Evolutionary conservation across 495 filamentous ascomycete species (phyloP), one percentile per base, ranked within the genome.

Genomic region (Mytilinidion resinicola): DNA sequence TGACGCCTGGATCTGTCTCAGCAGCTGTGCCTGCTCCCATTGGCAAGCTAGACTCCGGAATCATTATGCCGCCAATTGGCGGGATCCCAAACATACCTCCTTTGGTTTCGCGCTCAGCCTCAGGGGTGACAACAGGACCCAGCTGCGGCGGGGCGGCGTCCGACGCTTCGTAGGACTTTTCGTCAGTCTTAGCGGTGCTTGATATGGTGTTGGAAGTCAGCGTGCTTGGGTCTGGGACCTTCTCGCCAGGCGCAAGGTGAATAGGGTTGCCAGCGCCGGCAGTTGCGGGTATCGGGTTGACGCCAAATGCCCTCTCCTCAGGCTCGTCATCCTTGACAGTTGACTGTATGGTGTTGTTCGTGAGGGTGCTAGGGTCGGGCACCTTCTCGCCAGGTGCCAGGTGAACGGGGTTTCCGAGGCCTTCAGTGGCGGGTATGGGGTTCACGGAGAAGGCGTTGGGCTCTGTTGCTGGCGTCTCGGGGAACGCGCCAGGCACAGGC

Each of bases 31-130:
- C 56, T 61, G 68, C 63, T 42, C 78, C 79, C 63, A 91, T 87
- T 15, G 88, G 88, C 52, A 95, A 78, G 71, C 88, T 89, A 20
- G 90, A 93, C 73, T 96, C 90, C 9, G 90, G 90, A 61, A 93
- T 92, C 74, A 88, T 72, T 70, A 80, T 85, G 35, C 74, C 77
- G 12, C 78, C 75, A 38, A 85, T 70, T n/a, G 80, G 77, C 14
- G 88, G 85, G 41, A 90, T 72, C 36, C 76, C 73, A 49, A 86
- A 74, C 66, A 85, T 72, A 56, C 78, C 76, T 49, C 82, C 79
- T 39, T 77, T 74, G 11, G 66, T 64, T 48, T 75, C 77, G 35
- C 73, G 67, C 57, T 76, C 72, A 49, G 62, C 67, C 51, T 74
- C 64, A 38, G 77, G 73, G 35, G 73, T 78, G 44, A 56, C 68